phyloP scores from a whole-genome alignment of 495 filamentous ascomycete genomes.

The Podospora australis region DNA sequence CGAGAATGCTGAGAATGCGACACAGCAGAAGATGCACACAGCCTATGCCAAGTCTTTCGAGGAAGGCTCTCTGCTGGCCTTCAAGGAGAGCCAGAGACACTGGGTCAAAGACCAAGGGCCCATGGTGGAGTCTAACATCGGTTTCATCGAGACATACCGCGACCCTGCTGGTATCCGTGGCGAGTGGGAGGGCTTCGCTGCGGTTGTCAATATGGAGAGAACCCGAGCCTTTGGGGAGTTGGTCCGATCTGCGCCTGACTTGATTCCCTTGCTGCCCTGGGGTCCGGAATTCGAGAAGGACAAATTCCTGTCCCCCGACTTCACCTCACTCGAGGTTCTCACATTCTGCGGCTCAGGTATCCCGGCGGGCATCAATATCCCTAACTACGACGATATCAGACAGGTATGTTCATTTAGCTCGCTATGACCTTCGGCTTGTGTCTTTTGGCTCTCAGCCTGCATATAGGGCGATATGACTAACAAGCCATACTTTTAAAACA shows the following conservation, averaged over 20 bases:
- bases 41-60: constrained; percentile 82
- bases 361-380: constrained; percentile 69
- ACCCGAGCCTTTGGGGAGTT: constrained; percentile 85
- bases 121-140: constrained; percentile 82
- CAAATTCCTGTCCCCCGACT: constrained; percentile 88
- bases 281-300: constrained; percentile 86
- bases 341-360: constrained; percentile 64
- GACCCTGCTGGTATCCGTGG: constrained; percentile 87
- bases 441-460: too few species aligned
- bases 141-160: constrained; percentile 94
- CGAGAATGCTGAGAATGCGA: constrained; percentile 73
- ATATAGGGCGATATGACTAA: too few species aligned
- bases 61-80: constrained; percentile 75
- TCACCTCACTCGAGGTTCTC: constrained; percentile 75
- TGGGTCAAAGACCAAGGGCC: constrained; percentile 94
- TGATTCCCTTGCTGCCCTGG: constrained; percentile 90
- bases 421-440: too few species aligned
- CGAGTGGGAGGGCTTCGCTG: constrained; percentile 96
- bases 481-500: too few species aligned
- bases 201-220: constrained; percentile 70
- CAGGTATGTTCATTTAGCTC: too few species aligned
- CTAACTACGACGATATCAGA: constrained; percentile 92
- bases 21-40: constrained; percentile 75
- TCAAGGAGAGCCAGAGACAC: constrained; percentile 82
- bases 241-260: constrained; percentile 68